Conservation (phyloP, 2,329 filamentous ascomycete genomes). For the Fusarium sp. region DNA sequence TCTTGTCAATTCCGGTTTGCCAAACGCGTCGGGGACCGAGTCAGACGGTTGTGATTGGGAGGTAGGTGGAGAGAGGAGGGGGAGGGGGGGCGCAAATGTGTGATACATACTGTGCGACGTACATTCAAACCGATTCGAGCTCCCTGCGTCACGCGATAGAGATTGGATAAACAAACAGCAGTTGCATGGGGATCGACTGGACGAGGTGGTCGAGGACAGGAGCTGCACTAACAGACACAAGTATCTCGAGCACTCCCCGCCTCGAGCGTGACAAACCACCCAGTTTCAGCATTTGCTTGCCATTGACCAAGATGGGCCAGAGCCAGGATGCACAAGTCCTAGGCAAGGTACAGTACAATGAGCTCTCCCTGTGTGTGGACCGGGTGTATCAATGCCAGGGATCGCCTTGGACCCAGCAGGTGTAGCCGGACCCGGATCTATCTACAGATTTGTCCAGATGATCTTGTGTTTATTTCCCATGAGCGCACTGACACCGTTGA, state of each 20-base stretch:
- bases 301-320: background rate
- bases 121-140: conserved; percentile 7
- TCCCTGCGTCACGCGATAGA: conserved; percentile 16
- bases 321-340: conserved; percentile 23
- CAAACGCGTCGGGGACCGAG: conserved; percentile 14
- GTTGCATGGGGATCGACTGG: conserved; percentile 7
- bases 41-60: conserved; percentile 25
- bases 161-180: background rate
- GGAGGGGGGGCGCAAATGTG: conserved; percentile 6
- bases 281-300: background rate
- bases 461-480: conserved; percentile 21
- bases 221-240: conserved; percentile 14
- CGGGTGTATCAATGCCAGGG: conserved; percentile 21
- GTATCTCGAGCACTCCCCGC: background rate
- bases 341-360: conserved; percentile 17
- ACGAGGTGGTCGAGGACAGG: background rate
- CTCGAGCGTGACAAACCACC: background rate
- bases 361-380: conserved; percentile 22
- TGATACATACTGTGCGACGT: conserved; percentile 14
- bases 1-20: background rate
- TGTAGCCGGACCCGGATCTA: background rate
- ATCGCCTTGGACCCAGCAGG: background rate
- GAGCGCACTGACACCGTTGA: background rate
- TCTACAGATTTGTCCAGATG: conserved; percentile 22
- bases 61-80: conserved; percentile 5